Conservation (phyloP, 2,329 filamentous ascomycete species). For the Dothistroma pini region DNA sequence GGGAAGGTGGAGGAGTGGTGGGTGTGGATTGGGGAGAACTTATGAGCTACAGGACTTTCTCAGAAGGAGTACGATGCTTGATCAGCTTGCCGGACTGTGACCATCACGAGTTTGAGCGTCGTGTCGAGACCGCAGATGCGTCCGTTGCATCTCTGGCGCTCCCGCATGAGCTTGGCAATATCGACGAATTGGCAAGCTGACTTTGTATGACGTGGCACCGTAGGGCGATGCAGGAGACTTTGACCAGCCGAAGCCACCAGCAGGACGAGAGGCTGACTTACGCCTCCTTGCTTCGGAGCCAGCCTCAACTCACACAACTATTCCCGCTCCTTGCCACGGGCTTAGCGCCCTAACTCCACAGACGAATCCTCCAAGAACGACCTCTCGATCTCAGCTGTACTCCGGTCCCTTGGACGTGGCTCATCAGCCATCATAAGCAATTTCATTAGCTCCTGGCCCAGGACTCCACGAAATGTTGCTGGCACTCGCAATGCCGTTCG, state of each 20-base stretch:
- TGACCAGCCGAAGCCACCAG: neutral
- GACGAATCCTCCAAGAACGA: neutral
- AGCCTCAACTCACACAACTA: neutral
- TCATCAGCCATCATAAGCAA: too few relatives aligned
- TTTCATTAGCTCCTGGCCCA: too few relatives aligned
- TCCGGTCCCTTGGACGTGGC: too few relatives aligned
- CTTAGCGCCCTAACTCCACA: neutral
- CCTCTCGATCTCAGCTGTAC: too few relatives aligned
- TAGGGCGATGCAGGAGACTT: neutral
- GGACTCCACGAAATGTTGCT: too few relatives aligned
- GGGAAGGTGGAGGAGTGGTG: conserved; percentile 81
- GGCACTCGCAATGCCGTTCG: too few relatives aligned
- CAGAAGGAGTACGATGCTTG: neutral
- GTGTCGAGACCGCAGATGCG: neutral
- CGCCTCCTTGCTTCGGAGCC: neutral
- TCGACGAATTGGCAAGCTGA: neutral
- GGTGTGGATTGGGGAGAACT: conserved; percentile 76
- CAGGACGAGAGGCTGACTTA: neutral
- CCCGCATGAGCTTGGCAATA: neutral
- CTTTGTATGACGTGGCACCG: neutral
- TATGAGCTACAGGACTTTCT: conserved; percentile 45
- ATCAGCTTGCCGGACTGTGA: neutral
- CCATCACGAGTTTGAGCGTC: neutral
- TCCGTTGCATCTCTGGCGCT: neutral
- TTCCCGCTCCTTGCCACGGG: neutral